These are phyloP conservation scores for Pleoardoris graminearum DNA, from an alignment of 2,329 filamentous ascomycete genomes.

Conservation along the genomic window DNA sequence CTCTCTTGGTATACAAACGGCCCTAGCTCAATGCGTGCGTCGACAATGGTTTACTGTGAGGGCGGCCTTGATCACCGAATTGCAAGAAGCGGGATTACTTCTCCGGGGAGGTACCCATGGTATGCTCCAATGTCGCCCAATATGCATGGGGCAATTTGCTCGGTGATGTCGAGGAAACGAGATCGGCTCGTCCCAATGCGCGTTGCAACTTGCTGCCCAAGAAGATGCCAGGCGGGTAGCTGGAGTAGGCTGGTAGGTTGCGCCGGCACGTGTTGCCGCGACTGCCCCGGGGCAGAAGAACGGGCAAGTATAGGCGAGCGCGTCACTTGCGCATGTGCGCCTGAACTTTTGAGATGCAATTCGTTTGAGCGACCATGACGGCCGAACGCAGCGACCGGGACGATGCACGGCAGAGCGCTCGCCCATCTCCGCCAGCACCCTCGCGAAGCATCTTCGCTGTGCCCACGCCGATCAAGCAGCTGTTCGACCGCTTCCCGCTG, in stretches of 20 bases:
- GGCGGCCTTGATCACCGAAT: too few relatives aligned
- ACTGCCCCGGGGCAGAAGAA: background rate
- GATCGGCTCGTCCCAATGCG: too few relatives aligned
- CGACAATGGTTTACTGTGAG: too few relatives aligned
- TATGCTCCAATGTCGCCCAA: too few relatives aligned
- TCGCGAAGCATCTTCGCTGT: slow-evolving; percentile 53
- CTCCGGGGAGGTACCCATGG: too few relatives aligned
- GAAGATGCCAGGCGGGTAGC: too few relatives aligned
- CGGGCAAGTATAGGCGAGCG: slow-evolving; percentile 17
- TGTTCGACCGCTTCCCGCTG: slow-evolving; percentile 86
- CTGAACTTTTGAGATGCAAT: slow-evolving; percentile 7
- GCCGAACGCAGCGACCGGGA: slow-evolving; percentile 1
- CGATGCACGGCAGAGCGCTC: slow-evolving; percentile 1
- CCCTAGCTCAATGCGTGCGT: too few relatives aligned
- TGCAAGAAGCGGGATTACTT: too few relatives aligned
- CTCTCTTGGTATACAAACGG: too few relatives aligned
- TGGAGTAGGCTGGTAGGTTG: background rate
- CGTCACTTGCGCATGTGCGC: slow-evolving; percentile 10
- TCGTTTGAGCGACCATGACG: slow-evolving; percentile 5
- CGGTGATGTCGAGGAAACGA: too few relatives aligned
- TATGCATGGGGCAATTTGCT: too few relatives aligned
- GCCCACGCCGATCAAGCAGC: slow-evolving; percentile 73
- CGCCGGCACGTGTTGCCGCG: background rate
- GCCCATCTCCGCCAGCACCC: background rate
- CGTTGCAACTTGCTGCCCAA: too few relatives aligned